These are phyloP conservation scores for Pleurotus salmoneostramineus DNA, from an alignment of 768 basidiomycete species.

Conservation along the genomic window DNA sequence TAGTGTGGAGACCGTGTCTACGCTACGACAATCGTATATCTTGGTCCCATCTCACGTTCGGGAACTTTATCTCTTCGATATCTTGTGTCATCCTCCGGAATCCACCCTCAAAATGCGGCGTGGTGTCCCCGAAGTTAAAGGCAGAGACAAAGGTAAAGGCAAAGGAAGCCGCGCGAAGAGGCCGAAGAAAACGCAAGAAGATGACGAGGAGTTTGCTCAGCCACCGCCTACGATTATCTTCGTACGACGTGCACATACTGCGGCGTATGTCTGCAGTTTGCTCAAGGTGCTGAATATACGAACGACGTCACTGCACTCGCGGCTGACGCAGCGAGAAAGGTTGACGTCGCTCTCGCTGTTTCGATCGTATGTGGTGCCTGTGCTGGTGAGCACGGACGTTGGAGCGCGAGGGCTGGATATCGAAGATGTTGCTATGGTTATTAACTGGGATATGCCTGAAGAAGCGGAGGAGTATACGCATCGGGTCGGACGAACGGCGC, in stretches of 20 bases:
- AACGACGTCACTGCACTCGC: constrained; percentile 87
- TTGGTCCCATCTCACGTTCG: constrained; percentile 94
- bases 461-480: constrained; percentile 95
- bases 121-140: constrained; percentile 46
- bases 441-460: constrained; percentile 95
- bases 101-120: constrained; percentile 66
- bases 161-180: constrained; percentile 24
- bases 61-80: constrained; percentile 86
- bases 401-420: constrained; percentile 95
- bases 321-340: constrained; percentile 89
- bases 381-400: constrained; percentile 93
- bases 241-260: constrained; percentile 79
- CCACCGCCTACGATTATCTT: constrained; percentile 98
- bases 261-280: constrained; percentile 81
- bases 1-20: constrained; percentile 88
- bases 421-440: constrained; percentile 91
- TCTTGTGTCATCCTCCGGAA: constrained; percentile 87
- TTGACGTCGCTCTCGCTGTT: constrained; percentile 83
- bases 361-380: constrained; percentile 81
- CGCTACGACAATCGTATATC: constrained; percentile 83
- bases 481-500: constrained; percentile 90
- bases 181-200: constrained; percentile 28
- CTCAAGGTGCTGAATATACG: constrained; percentile 79
- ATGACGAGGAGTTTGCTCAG: constrained; percentile 55
- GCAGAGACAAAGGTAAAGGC: too few relatives aligned